Evolutionary conservation across 2,329 filamentous ascomycete genomes (phyloP).

Genomic region (Epichloe brachyelytri): DNA sequence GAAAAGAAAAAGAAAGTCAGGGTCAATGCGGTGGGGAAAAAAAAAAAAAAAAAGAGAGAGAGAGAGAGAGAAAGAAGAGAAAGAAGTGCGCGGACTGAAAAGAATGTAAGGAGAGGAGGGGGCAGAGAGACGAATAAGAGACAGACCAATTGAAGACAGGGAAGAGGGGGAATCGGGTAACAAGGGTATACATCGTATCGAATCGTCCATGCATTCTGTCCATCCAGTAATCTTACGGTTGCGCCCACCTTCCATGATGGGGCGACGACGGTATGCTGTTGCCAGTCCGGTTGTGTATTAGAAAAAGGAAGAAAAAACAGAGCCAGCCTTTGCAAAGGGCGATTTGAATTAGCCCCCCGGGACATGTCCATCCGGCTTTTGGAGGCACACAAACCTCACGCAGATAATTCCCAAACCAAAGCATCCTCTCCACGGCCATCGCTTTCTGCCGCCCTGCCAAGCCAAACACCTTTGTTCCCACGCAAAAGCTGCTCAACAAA

Average conservation of each 20-base stretch:
- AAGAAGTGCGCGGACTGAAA: neutral
- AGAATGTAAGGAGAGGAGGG: constrained; percentile 7
- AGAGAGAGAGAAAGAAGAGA: neutral
- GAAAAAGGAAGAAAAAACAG: constrained; percentile 15
- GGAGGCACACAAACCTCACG: neutral
- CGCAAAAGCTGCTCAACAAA: constrained; percentile 8
- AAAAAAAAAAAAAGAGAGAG: no score
- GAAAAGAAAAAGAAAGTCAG: constrained; percentile 2
- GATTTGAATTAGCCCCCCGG: neutral
- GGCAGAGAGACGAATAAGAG: constrained; percentile 6
- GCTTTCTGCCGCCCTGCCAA: constrained; percentile 1
- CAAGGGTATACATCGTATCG: constrained; percentile 32
- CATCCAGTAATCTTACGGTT: constrained; percentile 19
- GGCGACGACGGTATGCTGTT: constrained; percentile 19
- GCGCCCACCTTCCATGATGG: constrained; percentile 3
- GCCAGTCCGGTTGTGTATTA: constrained; percentile 27
- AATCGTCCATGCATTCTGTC: constrained; percentile 32
- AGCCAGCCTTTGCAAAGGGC: constrained; percentile 1
- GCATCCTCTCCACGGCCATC: neutral
- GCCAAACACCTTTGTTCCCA: constrained; percentile 4
- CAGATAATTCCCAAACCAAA: neutral
- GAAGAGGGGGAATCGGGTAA: constrained; percentile 16
- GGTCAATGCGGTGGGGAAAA: constrained; percentile 5
- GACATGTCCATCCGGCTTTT: neutral
- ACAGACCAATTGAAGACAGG: constrained; percentile 8